Base-by-base conservation (phyloP, 1,284 basidiomycete species). In the Rhodotorula glutinis region DNA sequence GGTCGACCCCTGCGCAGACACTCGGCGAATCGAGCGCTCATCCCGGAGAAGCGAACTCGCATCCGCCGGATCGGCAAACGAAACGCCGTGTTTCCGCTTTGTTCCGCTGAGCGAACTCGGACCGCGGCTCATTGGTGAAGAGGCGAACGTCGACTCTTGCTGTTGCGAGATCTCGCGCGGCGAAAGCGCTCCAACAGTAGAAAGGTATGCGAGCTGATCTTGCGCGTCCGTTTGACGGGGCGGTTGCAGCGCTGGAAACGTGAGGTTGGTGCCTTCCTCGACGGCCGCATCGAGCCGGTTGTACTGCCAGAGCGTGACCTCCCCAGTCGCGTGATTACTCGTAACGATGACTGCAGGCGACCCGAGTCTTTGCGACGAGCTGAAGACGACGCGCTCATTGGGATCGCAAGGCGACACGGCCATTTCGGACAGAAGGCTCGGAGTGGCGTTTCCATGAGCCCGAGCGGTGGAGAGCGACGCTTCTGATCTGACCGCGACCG, bases 221-320 rank as follows among this genome's bases (percentile, higher is more conserved):
- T 43, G 43, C 7, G 43, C 9, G 33, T 38, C 33, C 7, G 33
- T 38, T 11, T 38, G 43, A n/a, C n/a, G n/a, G n/a, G n/a, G n/a
- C n/a, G n/a, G n/a, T n/a, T n/a, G n/a, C n/a, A n/a, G n/a, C n/a
- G n/a, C n/a, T n/a, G n/a, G n/a, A n/a, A n/a, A n/a, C n/a, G n/a
- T n/a, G n/a, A 38, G 27, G 5, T 10, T 23, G 11, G 14, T 23
- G 27, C 23, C 29, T 41, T 17, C 54, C 13, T 25, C 57, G 16
- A 27, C 17, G 23, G 29, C 23, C 7, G 23, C 17, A 2, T 38
- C 49, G 25, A 40, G 25, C 10, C 51, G 30, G 19, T 57, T 57
- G 46, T 70, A 73, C 9, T 53, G 25, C 67, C 66, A 73, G 4
- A 73, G 43, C 17, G 33, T 52, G 14, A 71, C n/a, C 53, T 64